phyloP scores from a whole-genome alignment of 352 stramenopile genomes.

The Globisporangium echinulatum region DNA sequence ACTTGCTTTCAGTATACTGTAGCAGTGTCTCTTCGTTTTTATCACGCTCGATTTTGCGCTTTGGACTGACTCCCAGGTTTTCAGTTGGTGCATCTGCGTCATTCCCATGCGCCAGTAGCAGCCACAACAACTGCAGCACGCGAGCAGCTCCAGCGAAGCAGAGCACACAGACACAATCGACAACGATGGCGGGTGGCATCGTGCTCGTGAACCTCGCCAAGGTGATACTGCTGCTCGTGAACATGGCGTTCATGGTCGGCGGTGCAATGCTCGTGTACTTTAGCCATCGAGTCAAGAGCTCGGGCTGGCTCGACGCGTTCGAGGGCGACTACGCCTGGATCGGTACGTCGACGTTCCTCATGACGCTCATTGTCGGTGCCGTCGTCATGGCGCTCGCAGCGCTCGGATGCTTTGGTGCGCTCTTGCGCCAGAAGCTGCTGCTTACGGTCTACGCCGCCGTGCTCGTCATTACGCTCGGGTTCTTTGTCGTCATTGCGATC shows the following conservation, averaged over 20 bases:
- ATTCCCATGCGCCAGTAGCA: no score
- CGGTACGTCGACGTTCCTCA: slow-evolving; percentile 99
- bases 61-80: no score
- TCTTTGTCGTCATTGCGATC: slow-evolving; percentile 66
- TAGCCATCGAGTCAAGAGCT: slow-evolving; percentile 53
- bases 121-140: not conserved
- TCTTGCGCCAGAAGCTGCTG: slow-evolving; percentile 60
- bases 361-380: slow-evolving; percentile 99
- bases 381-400: slow-evolving; percentile 70
- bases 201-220: slow-evolving; percentile 68
- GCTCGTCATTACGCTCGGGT: slow-evolving; percentile 42
- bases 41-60: no score
- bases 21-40: no score
- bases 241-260: slow-evolving; percentile 78
- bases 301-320: slow-evolving; percentile 72
- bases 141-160: not conserved
- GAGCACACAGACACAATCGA: not conserved
- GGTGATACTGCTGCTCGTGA: slow-evolving; percentile 72
- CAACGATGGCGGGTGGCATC: slow-evolving; percentile 21
- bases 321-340: slow-evolving; percentile 94
- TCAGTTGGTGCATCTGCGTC: no score
- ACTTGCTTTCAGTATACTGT: no score
- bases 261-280: slow-evolving; percentile 80
- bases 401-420: slow-evolving; percentile 67
- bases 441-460: slow-evolving; percentile 64